Conservation (phyloP, 352 stramenopile species). For the Phytophthora sansomeana region DNA sequence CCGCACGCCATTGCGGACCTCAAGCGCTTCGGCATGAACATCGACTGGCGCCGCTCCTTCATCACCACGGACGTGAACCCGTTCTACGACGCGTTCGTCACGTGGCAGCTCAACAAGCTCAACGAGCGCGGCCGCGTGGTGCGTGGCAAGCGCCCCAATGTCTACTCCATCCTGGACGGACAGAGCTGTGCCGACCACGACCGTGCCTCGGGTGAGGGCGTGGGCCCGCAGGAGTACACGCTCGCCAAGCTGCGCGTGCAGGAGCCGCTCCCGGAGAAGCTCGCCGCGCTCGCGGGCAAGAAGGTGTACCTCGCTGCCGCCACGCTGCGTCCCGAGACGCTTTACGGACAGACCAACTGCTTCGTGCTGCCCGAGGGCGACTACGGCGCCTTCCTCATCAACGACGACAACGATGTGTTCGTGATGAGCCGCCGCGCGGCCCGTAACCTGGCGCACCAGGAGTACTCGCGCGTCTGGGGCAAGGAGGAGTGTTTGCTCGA, state of each 20-base stretch:
- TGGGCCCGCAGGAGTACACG: slow-evolving; percentile 99
- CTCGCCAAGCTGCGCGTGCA: slow-evolving; percentile 97
- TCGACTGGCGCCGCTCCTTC: slow-evolving; percentile 99
- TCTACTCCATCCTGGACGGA: slow-evolving; percentile 98
- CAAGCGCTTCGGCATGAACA: slow-evolving; percentile 96
- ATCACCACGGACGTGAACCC: slow-evolving; percentile 99
- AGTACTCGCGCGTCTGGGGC: slow-evolving; percentile 89
- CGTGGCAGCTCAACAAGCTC: slow-evolving; percentile 99
- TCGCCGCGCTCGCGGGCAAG: slow-evolving; percentile 82
- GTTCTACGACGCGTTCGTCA: slow-evolving; percentile 99
- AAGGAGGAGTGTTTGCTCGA: slow-evolving; percentile 90
- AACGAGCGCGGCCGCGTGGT: slow-evolving; percentile 90
- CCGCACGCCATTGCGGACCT: slow-evolving; percentile 97
- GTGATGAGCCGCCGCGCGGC: slow-evolving; percentile 95
- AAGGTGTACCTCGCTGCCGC: slow-evolving; percentile 98
- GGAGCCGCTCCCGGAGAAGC: slow-evolving; percentile 80
- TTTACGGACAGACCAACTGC: slow-evolving; percentile 99
- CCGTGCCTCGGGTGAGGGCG: slow-evolving; percentile 97
- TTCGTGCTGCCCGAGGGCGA: slow-evolving; percentile 99
- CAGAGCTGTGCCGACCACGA: slow-evolving; percentile 99
- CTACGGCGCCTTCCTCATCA: slow-evolving; percentile 98
- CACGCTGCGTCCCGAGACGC: slow-evolving; percentile 99
- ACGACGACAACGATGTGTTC: slow-evolving; percentile 95
- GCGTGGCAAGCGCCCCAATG: slow-evolving; percentile 98
- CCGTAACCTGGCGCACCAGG: slow-evolving; percentile 96